Base-by-base conservation (phyloP, 2,329 filamentous ascomycete species). In the Penicillium hordei region DNA sequence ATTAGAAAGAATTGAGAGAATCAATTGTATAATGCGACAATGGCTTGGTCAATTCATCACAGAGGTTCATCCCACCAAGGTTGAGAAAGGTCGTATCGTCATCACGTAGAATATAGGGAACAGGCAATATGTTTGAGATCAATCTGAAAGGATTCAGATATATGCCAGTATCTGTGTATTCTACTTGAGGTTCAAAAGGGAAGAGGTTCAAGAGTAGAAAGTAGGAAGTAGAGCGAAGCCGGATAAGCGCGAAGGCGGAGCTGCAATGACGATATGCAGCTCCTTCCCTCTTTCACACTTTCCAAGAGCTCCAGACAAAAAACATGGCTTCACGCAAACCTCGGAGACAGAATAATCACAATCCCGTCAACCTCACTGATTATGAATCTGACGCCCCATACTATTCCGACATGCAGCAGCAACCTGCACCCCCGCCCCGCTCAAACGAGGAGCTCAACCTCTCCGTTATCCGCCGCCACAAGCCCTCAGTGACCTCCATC, bases 371-470 rank as follows among this genome's bases (percentile, higher is more conserved):
- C 55, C 63, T 69, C 55, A 76, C 75, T 19, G 86, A 89, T 74
- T 88, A 89, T 76, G 86, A 89, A 67, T 88, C 86, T 60, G 87
- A 89, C 71, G 82, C 81, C 21, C 80, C 79, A 63, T 82, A 84
- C 58, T 60, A 72, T 54, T 76, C 75, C 57, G 75, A 77, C 59
- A 68, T 68, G 34, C 66, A 67, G 21, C 67, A 70, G 48, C 61
- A 61, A 17, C 72, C 75, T 29, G 79, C 80, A 42, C 79, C 80
- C 53, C 73, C 78, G 36, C 63, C 68, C 7, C 87, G 90, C 63
- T 88, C 88, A 61, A 94, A 93, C 74, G 89, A 89, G 55, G 89
- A 95, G 65, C 87, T 97, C 70, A 97, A 97, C 79, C 82, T 96
- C 64, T 82, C 86, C 48, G 93, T 97, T 39, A 82, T 97, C 36